These are phyloP conservation scores for Clonostachys solani DNA, from an alignment of 2,329 filamentous ascomycete species.

Conservation along the genomic window DNA sequence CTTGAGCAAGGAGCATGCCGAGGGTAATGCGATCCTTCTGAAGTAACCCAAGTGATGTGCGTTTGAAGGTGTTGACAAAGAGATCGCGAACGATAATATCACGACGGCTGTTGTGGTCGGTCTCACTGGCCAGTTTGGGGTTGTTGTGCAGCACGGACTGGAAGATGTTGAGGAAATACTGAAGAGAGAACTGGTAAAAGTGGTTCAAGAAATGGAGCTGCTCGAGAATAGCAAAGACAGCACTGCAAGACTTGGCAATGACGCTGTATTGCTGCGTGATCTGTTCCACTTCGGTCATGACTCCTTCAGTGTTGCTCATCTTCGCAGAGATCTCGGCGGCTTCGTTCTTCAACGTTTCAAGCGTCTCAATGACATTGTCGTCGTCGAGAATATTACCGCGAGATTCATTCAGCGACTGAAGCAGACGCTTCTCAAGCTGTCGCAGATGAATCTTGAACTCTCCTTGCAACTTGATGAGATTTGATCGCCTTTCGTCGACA, in stretches of 20 bases:
- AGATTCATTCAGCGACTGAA: conserved; percentile 95
- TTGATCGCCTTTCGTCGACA: conserved; percentile 92
- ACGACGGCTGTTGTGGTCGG: conserved; percentile 73
- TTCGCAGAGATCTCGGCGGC: conserved; percentile 93
- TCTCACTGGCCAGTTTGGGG: conserved; percentile 64
- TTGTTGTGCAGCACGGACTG: conserved; percentile 83
- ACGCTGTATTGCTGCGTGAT: conserved; percentile 93
- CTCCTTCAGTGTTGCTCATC: conserved; percentile 93
- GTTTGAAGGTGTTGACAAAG: conserved; percentile 86
- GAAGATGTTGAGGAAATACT: conserved; percentile 98
- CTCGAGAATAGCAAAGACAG: conserved; percentile 94
- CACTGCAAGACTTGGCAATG: conserved; percentile 91
- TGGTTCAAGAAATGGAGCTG: conserved; percentile 98
- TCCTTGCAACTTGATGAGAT: conserved; percentile 97
- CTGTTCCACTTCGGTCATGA: conserved; percentile 96
- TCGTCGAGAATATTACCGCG: conserved; percentile 97
- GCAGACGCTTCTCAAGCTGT: conserved; percentile 86
- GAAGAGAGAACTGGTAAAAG: conserved; percentile 98
- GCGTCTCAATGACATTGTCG: conserved; percentile 94
- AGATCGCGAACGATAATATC: conserved; percentile 89
- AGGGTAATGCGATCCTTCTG: conserved; percentile 94
- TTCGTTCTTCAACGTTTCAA: conserved; percentile 97
- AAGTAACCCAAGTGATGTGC: conserved; percentile 87
- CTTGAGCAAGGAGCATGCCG: conserved; percentile 91
- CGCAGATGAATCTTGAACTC: conserved; percentile 99